These are phyloP conservation scores for Verticillium longisporum DNA, from an alignment of 2,329 filamentous ascomycete genomes.

Conservation along the genomic window DNA sequence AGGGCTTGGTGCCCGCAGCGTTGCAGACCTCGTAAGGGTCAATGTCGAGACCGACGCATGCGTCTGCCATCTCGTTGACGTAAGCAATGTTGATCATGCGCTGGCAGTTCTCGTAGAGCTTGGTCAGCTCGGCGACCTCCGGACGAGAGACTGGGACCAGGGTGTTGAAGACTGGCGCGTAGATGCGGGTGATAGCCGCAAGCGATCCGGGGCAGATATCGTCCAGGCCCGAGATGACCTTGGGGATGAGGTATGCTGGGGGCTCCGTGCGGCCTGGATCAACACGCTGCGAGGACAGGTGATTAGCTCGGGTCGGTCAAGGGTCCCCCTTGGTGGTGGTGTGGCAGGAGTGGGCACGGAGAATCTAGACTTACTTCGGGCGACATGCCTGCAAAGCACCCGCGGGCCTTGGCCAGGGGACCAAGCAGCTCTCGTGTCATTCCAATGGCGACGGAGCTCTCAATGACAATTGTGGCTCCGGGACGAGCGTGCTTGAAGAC, in stretches of 20 bases:
- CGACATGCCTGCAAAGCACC: slow-evolving; percentile 42
- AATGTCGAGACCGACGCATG: slow-evolving; percentile 36
- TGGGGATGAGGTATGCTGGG: slow-evolving; percentile 37
- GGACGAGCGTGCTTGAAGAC: slow-evolving; percentile 32
- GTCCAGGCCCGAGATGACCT: slow-evolving; percentile 46
- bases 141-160: slow-evolving; percentile 42
- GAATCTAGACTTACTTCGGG: slow-evolving; percentile 23
- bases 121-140: slow-evolving; percentile 52
- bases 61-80: slow-evolving; percentile 50
- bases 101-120: slow-evolving; percentile 53
- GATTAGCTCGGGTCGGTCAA: background rate
- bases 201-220: slow-evolving; percentile 37
- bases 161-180: slow-evolving; percentile 37
- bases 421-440: slow-evolving; percentile 45
- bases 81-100: slow-evolving; percentile 48
- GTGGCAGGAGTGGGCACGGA: background rate
- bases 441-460: slow-evolving; percentile 47
- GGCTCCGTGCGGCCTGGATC: slow-evolving; percentile 40
- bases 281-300: slow-evolving; percentile 23
- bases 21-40: slow-evolving; percentile 42
- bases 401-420: slow-evolving; percentile 31
- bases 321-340: background rate
- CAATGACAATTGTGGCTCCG: slow-evolving; percentile 42
- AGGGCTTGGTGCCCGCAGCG: slow-evolving; percentile 44
- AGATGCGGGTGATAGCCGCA: slow-evolving; percentile 34